Percentiles rank a stretch among this genome's conserved stretches.
These are phyloP conservation scores for Aspergillus sp. DNA, from an alignment of 2,329 filamentous ascomycete genomes.

Conservation along the genomic window DNA sequence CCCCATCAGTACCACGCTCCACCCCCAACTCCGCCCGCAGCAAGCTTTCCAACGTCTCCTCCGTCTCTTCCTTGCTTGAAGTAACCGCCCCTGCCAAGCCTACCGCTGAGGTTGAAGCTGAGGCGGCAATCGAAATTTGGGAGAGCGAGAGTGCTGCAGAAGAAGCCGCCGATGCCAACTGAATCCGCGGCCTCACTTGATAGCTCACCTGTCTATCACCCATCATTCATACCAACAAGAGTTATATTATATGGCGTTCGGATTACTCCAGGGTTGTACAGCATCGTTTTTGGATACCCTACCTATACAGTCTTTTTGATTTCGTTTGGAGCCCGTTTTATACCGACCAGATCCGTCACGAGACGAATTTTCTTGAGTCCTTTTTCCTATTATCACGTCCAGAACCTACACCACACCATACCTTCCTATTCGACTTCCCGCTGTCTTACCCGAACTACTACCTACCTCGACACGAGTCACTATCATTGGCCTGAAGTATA, in stretches of 20 bases:
- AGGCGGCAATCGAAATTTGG: conserved; percentile 61
- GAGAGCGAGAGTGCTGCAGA: conserved; percentile 68
- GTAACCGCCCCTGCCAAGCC: conserved; percentile 18
- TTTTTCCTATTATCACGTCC: not conserved
- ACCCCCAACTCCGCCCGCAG: conserved; percentile 16
- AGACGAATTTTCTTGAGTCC: not conserved
- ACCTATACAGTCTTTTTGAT: conserved; percentile 8
- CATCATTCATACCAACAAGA: not conserved
- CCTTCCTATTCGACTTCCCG: not conserved
- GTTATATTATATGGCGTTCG: not conserved
- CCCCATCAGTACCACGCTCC: conserved; percentile 8
- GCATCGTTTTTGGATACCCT: conserved; percentile 9
- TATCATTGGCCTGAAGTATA: not conserved
- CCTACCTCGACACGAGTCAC: not conserved
- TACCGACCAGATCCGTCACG: not conserved
- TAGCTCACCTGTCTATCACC: not conserved
- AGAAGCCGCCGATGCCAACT: conserved; percentile 34
- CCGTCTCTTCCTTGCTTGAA: conserved; percentile 31
- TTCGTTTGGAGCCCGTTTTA: conserved; percentile 2
- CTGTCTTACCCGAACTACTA: not conserved
- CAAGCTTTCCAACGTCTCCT: conserved; percentile 28
- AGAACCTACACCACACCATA: not conserved
- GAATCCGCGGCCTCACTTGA: not conserved
- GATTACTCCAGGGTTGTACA: not conserved
- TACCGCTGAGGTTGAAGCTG: conserved; percentile 41